phyloP scores from a whole-genome alignment of 1,284 basidiomycete species.

The Cystobasidium slooffiae region DNA sequence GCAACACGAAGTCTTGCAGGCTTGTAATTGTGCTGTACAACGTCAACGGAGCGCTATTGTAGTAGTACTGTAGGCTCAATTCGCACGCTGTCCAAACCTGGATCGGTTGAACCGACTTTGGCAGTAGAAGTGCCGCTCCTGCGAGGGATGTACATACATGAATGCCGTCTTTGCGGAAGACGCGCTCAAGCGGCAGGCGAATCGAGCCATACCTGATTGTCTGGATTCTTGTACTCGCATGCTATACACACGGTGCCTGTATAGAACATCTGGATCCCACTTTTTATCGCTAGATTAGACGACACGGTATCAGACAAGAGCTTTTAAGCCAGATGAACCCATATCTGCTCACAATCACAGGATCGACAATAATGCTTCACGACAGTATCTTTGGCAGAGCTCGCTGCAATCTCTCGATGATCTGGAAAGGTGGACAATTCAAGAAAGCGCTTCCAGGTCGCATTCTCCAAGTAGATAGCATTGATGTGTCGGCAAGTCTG shows the following conservation, averaged over 20 bases:
- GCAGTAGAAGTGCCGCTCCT: constrained; percentile 17
- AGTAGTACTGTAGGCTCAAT: too few species aligned
- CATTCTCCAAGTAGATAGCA: not conserved
- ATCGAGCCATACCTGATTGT: constrained; percentile 42
- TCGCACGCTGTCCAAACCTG: not conserved
- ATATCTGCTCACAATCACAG: constrained; percentile 27
- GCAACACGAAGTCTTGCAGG: too few species aligned
- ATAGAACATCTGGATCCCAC: constrained; percentile 37
- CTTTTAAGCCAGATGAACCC: not conserved
- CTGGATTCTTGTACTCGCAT: constrained; percentile 41
- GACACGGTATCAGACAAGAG: not conserved
- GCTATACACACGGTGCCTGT: constrained; percentile 38
- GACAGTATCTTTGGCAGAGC: constrained; percentile 16
- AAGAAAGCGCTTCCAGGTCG: constrained; percentile 37
- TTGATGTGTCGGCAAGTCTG: constrained; percentile 10
- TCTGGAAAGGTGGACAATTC: constrained; percentile 1
- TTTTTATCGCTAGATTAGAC: constrained; percentile 12
- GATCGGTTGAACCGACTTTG: constrained; percentile 22
- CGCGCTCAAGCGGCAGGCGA: constrained; percentile 16
- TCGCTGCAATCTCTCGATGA: constrained; percentile 1
- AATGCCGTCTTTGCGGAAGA: not conserved
- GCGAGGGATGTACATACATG: not conserved
- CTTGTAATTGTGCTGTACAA: too few species aligned
- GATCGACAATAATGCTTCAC: constrained; percentile 26
- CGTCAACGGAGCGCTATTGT: too few species aligned